phyloP scores from a whole-genome alignment of 306 rosid species.

The Macrotyloma uniflorum region DNA sequence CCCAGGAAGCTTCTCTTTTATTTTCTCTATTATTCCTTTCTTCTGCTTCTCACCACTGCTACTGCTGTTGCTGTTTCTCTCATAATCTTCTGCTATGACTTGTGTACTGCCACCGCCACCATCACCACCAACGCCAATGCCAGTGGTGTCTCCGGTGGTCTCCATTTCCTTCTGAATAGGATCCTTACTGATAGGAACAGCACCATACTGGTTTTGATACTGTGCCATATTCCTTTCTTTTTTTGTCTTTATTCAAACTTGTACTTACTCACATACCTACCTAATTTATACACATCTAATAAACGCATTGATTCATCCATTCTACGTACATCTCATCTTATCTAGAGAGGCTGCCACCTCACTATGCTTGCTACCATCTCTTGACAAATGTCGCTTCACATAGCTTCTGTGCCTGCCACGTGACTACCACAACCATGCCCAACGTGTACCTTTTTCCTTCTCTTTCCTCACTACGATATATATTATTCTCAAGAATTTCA shows the following conservation, averaged over 20 bases:
- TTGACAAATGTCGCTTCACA: constrained; percentile 23
- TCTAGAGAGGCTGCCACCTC: constrained; percentile 21
- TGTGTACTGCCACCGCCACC: neutral
- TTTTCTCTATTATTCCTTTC: too few relatives aligned
- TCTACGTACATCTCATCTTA: too few relatives aligned
- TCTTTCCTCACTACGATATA: neutral
- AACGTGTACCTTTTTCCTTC: neutral
- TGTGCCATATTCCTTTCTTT: constrained; percentile 15
- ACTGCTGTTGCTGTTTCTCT: neutral
- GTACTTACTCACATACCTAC: too few relatives aligned
- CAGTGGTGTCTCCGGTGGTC: constrained; percentile 19
- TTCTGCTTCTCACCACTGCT: too few relatives aligned
- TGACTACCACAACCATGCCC: neutral
- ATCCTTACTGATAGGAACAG: constrained; percentile 37
- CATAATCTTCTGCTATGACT: neutral
- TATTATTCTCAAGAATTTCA: too few relatives aligned
- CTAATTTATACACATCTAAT: too few relatives aligned
- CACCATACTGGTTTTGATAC: constrained; percentile 53
- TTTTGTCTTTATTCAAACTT: too few relatives aligned
- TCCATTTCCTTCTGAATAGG: constrained; percentile 40
- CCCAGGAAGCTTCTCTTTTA: too few relatives aligned
- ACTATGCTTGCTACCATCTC: neutral
- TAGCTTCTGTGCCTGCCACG: constrained; percentile 20
- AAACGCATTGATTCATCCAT: too few relatives aligned
- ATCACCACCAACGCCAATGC: neutral